Percentiles rank a stretch among this genome's conserved stretches.
phyloP scores from a whole-genome alignment of 352 stramenopile genomes.

The Phytophthora pinifolia region DNA sequence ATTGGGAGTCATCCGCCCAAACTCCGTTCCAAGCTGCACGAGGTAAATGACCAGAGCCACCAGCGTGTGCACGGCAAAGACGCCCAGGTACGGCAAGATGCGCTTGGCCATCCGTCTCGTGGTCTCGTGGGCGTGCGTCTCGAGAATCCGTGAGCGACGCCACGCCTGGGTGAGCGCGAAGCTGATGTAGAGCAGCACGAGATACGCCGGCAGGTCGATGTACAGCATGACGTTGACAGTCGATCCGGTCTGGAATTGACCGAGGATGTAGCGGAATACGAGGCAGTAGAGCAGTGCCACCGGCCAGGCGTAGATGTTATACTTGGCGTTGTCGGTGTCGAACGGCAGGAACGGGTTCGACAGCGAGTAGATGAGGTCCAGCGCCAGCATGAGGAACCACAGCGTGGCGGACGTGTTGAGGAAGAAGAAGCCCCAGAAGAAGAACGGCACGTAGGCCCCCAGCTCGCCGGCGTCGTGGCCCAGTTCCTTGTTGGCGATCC shows the following conservation, averaged over 20 bases:
- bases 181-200: constrained; percentile 70
- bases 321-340: constrained; percentile 84
- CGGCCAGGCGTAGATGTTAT: constrained; percentile 83
- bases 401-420: constrained; percentile 77
- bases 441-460: constrained; percentile 61
- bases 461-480: constrained; percentile 25
- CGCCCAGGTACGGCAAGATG: constrained; percentile 73
- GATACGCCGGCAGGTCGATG: constrained; percentile 66
- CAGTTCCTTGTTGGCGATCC: constrained; percentile 64
- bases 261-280: constrained; percentile 66
- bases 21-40: constrained; percentile 32
- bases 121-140: constrained; percentile 74
- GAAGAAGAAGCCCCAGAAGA: constrained; percentile 87
- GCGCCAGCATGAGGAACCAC: constrained; percentile 85
- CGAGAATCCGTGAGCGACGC: constrained; percentile 68
- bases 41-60: constrained; percentile 60
- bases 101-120: constrained; percentile 83
- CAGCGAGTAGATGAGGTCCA: constrained; percentile 87
- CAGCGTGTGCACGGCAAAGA: constrained; percentile 58
- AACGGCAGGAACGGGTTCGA: constrained; percentile 88
- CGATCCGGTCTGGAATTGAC: constrained; percentile 18
- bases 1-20: constrained; percentile 48
- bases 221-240: constrained; percentile 64
- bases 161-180: constrained; percentile 60
- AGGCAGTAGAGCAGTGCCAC: constrained; percentile 64